Evolutionary conservation across 2,329 filamentous ascomycete genomes (phyloP), one percentile per base, ranked within the genome.

Genomic region (Madurella mycetomatis): DNA sequence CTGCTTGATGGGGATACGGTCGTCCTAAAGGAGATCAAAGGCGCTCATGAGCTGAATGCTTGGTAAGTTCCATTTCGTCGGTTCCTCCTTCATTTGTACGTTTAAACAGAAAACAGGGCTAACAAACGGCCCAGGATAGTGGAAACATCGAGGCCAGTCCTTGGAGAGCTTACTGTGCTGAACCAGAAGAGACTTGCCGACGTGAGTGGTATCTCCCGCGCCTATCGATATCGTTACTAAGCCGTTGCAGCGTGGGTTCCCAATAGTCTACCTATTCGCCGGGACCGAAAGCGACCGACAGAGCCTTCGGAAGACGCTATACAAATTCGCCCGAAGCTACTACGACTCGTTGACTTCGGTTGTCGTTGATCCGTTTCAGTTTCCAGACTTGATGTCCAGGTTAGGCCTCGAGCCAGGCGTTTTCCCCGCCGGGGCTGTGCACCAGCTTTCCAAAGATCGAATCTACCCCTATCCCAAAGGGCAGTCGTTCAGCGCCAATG

Each of bases 221-320:
- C 9, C 30, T 17, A 2, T 15, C 30, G 4, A 5, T 5, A 46
- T 30, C 15, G 2, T 32, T 4, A 31, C 9, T 3, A 39, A 37
- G 9, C 44, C 41, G 9, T 30, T 17, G 9, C 52, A 70, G 65
- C 68, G 67, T 42, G 68, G 64, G 17, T 69, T 65, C 65, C 66
- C 71, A 5, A 72, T 73, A 59, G 63, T 73, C 42, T 73, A 72
- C 57, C 56, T 73, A 46, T 71, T 73, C 53, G 66, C 67, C 8
- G 45, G 56, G 5, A 68, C 66, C 19, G 63, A 66, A 32, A 25
- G 51, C 5, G 63, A 67, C 32, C 66, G 70, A 0, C 57, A 67
- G 12, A 47, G 60, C 16, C 61, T 72, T 11, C 66, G 69, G 9
- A 49, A 55, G 17, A 55, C 58, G 7, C 57, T 73, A 9, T 61